Evolutionary conservation across 179 eudicot genomes (phyloP), one percentile per base, ranked within the genome.

Genomic region (Kewa caespitosa): DNA sequence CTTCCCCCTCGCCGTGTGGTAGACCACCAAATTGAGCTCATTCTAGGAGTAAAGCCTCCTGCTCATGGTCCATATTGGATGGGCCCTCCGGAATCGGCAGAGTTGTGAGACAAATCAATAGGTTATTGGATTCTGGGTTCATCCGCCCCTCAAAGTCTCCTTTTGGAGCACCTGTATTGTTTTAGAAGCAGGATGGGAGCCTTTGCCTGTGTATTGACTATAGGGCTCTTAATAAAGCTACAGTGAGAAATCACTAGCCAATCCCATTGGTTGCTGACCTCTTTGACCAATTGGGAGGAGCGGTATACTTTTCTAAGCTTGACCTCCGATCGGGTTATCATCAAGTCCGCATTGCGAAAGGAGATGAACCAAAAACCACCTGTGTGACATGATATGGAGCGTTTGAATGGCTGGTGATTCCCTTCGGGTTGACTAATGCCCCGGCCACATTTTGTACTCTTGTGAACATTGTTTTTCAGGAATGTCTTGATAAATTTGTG

Each of bases 141-240:
- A 52, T 70, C 2, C 38, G 32, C 1, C 43, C 61, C 7, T 70
- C 74, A 1, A 70, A 70, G 7, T 62, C 63, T 0, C 63, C 63
- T 10, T 70, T 22, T 33, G 74, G 74, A 1, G 74, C 63, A 34
- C 74, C 62, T 20, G 8, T 70, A 1, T n/a, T 70, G 32, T 50
- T 70, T 28, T 39, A 69, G 28, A 69, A 48, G 14, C 39, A 32
- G 1, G 73, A 69, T 11, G 73, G 73, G 6, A 41, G 55, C 20
- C 3, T 69, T 8, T 10, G 72, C 3, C 25, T 69, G 38, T 69
- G 59, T 11, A 69, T 69, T 3, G 50, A 43, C 4, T 43, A 43
- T 43, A 15, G 15, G 50, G 15, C 50, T 11, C 50, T 43, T 9
- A 43, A 43, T 22, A 43, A 43, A 9, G 50, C 18, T n/a, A n/a